Evolutionary conservation across 1,284 basidiomycete genomes (phyloP), one percentile per base, ranked within the genome.

Genomic region (Pterula multifida): DNA sequence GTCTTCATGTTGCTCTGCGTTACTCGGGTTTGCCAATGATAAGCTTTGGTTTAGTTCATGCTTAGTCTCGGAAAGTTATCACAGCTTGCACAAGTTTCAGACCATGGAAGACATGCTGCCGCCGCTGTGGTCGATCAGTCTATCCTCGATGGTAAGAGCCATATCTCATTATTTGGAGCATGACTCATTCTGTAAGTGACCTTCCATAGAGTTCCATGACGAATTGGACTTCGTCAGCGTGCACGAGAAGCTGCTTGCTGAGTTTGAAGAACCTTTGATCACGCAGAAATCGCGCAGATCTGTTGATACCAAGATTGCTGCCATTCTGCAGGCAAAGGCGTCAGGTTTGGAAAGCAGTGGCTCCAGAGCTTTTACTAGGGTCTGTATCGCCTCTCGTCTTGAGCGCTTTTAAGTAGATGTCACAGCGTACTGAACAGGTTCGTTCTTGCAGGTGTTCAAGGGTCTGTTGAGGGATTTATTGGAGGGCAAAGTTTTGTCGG

Each of bases 21-120:
- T n/a, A n/a, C n/a, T n/a, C n/a, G n/a, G n/a, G n/a, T n/a, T n/a
- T n/a, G n/a, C n/a, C n/a, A n/a, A n/a, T n/a, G n/a, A n/a, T n/a
- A n/a, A n/a, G n/a, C n/a, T n/a, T n/a, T n/a, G 26, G 49, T 51
- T 35, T 60, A 96, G 90, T 71, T 95, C 47, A 85, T 93, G 74
- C 76, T 95, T 50, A 94, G 91, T 59, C 79, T 98, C 25, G 87
- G 87, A 42, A 98, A 98, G 67, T 76, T 98, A 3, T 73, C 87
- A 0, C 80, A 89, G 52, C 72, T 97, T 4, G 87, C 89, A 3
- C 78, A 86, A 50, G 75, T 78, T 36, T 69, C 66, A 23, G 62
- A 62, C 3, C 24, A 62, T 1, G 39, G 39, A 4, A 22, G 17
- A 22, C 9, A 42, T 9, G 39, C 39, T n/a, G 39, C 39, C 9